Percentiles rank a stretch among this genome's conserved stretches.
Conservation (phyloP, 2,329 filamentous ascomycete genomes). For the Talaromyces funiculosus region DNA sequence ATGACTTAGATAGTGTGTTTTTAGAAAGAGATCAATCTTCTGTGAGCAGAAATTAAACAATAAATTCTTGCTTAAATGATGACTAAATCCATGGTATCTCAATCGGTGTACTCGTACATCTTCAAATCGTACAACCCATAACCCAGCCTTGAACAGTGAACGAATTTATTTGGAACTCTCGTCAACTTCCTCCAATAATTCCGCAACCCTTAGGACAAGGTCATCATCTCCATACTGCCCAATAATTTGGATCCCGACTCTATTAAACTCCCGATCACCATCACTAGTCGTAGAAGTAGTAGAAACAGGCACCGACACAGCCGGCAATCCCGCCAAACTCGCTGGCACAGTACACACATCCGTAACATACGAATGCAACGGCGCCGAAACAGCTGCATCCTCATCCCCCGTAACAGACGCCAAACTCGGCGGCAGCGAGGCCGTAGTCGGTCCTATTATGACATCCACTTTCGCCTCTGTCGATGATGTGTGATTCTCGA, state of each 20-base stretch:
- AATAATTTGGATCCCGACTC: constrained; percentile 42
- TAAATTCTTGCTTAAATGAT: neutral
- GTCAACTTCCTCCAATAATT: constrained; percentile 26
- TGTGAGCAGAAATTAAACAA: neutral
- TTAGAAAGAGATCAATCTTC: neutral
- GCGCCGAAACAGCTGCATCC: constrained; percentile 23
- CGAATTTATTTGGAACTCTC: neutral
- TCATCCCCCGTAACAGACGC: constrained; percentile 44
- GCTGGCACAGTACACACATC: constrained; percentile 95
- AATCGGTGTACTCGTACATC: constrained; percentile 2
- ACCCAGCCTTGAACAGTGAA: neutral
- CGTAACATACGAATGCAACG: constrained; percentile 78
- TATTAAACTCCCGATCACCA: constrained; percentile 12
- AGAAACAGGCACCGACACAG: constrained; percentile 71
- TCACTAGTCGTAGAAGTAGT: neutral
- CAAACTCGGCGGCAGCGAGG: constrained; percentile 64
- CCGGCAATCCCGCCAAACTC: constrained; percentile 83
- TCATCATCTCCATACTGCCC: constrained; percentile 46
- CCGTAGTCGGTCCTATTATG: constrained; percentile 79
- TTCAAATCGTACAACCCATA: neutral
- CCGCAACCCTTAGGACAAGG: constrained; percentile 35
- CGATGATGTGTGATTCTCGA: neutral
- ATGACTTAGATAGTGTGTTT: constrained; percentile 2
- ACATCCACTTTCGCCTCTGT: constrained; percentile 62
- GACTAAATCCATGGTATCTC: constrained; percentile 5